Conservation (phyloP, 306 rosid genomes). For the Glycine latifolia region DNA sequence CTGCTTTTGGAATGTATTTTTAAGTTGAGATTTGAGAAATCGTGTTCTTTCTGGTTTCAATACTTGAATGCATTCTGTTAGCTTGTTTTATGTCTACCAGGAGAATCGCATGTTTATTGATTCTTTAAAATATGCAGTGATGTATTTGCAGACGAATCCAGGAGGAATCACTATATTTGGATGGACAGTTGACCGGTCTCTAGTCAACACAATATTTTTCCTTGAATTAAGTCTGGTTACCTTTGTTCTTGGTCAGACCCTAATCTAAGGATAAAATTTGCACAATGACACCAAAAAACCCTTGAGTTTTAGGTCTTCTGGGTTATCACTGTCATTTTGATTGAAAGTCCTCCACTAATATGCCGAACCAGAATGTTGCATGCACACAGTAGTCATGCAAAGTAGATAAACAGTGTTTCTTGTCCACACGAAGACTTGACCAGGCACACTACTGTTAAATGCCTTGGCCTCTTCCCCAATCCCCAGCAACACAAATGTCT, state of each 20-base stretch:
- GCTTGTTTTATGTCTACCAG: slow-evolving; percentile 7
- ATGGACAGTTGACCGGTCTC: slow-evolving; percentile 80
- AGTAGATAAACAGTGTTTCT: not conserved
- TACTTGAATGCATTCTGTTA: not conserved
- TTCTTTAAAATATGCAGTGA: slow-evolving; percentile 60
- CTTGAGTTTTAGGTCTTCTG: not conserved
- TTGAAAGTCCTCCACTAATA: not conserved
- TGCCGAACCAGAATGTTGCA: slow-evolving; percentile 18
- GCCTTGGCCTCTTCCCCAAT: not conserved
- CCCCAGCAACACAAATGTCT: not conserved
- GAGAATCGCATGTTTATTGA: slow-evolving; percentile 17
- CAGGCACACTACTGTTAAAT: not conserved
- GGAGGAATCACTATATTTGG: slow-evolving; percentile 91
- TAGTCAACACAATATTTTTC: slow-evolving; percentile 82
- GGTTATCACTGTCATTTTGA: slow-evolving; percentile 28
- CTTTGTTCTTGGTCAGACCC: slow-evolving; percentile 72
- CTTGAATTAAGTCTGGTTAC: slow-evolving; percentile 72
- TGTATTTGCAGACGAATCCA: slow-evolving; percentile 81
- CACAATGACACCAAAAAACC: not conserved
- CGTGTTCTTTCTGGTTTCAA: slow-evolving; percentile 20
- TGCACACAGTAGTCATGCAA: slow-evolving; percentile 23
- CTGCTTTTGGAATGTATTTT: slow-evolving; percentile 1
- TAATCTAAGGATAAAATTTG: slow-evolving; percentile 45
- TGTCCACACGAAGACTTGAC: not conserved
- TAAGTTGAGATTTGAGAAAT: slow-evolving; percentile 4